Conservation (phyloP, 1,284 basidiomycete genomes). For the Ceratobasidium sp. region DNA sequence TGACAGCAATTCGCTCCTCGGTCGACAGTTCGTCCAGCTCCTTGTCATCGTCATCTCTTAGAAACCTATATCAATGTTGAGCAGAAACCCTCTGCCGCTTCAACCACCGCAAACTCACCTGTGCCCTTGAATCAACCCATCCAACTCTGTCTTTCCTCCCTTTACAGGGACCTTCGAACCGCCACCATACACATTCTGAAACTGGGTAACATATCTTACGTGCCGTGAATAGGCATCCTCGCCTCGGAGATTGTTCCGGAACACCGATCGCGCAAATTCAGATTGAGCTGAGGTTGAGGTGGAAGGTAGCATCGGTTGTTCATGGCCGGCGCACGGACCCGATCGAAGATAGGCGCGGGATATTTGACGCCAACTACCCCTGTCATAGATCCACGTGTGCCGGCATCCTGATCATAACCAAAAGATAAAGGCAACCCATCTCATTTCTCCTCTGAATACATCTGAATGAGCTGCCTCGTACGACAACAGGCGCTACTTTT, state of each 20-base stretch:
- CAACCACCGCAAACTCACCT: constrained; percentile 48
- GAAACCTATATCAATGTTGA: constrained; percentile 66
- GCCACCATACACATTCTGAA: constrained; percentile 43
- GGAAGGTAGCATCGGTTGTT: background rate
- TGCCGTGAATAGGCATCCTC: constrained; percentile 46
- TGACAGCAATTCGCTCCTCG: constrained; percentile 84
- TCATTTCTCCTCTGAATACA: too few species aligned
- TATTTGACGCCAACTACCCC: background rate
- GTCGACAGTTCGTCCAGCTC: constrained; percentile 53
- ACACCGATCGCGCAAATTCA: constrained; percentile 42
- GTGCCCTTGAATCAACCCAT: constrained; percentile 59
- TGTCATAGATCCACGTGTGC: too few species aligned
- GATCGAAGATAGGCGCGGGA: background rate
- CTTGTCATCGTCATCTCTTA: constrained; percentile 71
- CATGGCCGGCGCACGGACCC: background rate
- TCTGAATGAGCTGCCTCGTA: too few species aligned
- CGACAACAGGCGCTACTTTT: too few species aligned
- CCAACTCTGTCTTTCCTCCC: constrained; percentile 55
- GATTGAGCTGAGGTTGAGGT: constrained; percentile 42
- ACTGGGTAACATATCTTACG: constrained; percentile 44
- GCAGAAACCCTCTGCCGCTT: background rate
- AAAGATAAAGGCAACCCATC: too few species aligned
- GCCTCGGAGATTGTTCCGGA: constrained; percentile 45
- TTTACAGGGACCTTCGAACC: constrained; percentile 18
- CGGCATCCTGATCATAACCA: too few species aligned